phyloP scores from a whole-genome alignment of 208 protist species.

The Acanthamoeba triangularis region DNA sequence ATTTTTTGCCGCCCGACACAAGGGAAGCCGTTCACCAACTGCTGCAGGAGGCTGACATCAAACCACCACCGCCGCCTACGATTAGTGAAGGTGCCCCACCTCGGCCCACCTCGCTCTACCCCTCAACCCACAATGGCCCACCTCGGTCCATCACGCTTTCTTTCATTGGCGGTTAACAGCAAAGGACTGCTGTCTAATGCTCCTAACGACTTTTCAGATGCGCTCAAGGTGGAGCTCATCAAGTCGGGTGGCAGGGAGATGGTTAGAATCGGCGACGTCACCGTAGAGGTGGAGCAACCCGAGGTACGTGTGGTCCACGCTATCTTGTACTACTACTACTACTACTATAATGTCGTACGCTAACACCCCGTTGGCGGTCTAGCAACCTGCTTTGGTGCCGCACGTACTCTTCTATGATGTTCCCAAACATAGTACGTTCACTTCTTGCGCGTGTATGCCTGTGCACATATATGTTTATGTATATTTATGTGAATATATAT shows the following conservation, averaged over 20 bases:
- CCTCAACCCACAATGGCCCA: too few species aligned
- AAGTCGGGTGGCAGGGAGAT: neutral
- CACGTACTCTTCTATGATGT: constrained; percentile 95
- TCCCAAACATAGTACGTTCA: constrained; percentile 89
- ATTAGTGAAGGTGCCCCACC: neutral
- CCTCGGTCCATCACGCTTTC: neutral
- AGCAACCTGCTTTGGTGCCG: constrained; percentile 94
- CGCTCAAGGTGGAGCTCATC: constrained; percentile 67
- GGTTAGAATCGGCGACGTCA: constrained; percentile 57
- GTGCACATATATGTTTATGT: too few species aligned
- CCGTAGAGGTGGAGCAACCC: constrained; percentile 42
- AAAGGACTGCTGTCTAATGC: neutral
- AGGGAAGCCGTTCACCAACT: constrained; percentile 57
- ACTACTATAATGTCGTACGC: neutral
- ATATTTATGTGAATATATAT: too few species aligned
- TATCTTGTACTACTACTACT: neutral
- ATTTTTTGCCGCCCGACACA: constrained; percentile 54
- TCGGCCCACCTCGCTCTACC: too few species aligned
- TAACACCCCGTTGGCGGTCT: neutral
- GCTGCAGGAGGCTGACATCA: constrained; percentile 40
- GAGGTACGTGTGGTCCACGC: neutral
- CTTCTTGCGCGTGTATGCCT: neutral
- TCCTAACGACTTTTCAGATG: constrained; percentile 67
- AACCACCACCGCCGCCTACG: constrained; percentile 8
- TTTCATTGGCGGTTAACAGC: neutral